Evolutionary conservation across 768 basidiomycete species (phyloP).

Genomic region (Chalciporus chontae): DNA sequence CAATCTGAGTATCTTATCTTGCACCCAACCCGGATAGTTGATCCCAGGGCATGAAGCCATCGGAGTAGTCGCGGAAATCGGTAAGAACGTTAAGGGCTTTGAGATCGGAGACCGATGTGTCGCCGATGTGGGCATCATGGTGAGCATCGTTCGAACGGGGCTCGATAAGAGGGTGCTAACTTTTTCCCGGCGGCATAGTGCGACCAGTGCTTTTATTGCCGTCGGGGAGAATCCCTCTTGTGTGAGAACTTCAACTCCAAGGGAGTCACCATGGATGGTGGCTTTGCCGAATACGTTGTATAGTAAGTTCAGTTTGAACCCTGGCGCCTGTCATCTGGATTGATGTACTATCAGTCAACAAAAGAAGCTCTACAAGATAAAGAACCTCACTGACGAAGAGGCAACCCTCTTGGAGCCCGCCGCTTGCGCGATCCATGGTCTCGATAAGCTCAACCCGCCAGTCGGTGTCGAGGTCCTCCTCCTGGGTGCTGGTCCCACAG

Average conservation of each 20-base stretch:
- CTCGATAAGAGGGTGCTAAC: conserved; percentile 1
- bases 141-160: conserved; percentile 30
- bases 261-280: conserved; percentile 79
- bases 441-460: conserved; percentile 80
- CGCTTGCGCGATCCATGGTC: conserved; percentile 87
- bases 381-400: conserved; percentile 85
- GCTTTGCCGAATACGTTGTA: conserved; percentile 85
- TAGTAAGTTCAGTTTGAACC: conserved; percentile 48
- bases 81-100: conserved; percentile 79
- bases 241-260: conserved; percentile 84
- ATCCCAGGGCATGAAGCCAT: conserved; percentile 77
- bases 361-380: conserved; percentile 81
- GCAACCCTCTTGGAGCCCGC: conserved; percentile 87
- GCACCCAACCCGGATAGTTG: conserved; percentile 37
- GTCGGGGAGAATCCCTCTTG: conserved; percentile 74
- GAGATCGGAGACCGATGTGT: conserved; percentile 77
- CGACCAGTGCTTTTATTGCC: conserved; percentile 83
- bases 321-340: neutral
- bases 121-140: conserved; percentile 74
- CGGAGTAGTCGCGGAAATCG: conserved; percentile 68
- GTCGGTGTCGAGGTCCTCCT: conserved; percentile 84
- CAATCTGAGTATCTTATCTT: conserved; percentile 19
- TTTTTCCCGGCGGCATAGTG: conserved; percentile 44
- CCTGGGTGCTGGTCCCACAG: conserved; percentile 88
- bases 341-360: conserved; percentile 42